phyloP scores from a whole-genome alignment of 2,329 filamentous ascomycete species.

The Alternaria panax region DNA sequence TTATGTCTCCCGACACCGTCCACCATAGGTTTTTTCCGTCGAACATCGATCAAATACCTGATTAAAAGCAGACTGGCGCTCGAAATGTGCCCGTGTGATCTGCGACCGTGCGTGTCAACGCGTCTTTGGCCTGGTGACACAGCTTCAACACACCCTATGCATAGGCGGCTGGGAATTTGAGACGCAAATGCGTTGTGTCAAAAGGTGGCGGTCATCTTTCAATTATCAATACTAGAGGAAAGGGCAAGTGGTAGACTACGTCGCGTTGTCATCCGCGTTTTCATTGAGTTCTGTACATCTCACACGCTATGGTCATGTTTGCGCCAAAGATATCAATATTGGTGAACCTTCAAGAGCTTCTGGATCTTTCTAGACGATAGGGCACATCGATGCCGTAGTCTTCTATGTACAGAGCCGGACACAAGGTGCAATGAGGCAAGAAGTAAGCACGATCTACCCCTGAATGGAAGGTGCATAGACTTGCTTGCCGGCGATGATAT shows the following conservation, averaged over 20 bases:
- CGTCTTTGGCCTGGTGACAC: not conserved
- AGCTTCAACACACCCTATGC: not conserved
- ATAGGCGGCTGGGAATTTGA: not conserved
- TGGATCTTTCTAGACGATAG: not conserved
- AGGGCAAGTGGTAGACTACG: not conserved
- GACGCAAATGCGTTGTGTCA: not conserved
- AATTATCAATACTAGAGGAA: not conserved
- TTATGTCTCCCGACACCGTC: not conserved
- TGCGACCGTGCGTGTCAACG: not conserved
- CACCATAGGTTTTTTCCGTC: not conserved
- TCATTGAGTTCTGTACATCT: not conserved
- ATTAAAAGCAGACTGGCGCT: not conserved
- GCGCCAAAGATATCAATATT: not conserved
- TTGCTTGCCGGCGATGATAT: not conserved
- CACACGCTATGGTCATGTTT: not conserved
- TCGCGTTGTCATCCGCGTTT: not conserved
- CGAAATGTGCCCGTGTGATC: not conserved
- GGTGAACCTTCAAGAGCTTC: not conserved
- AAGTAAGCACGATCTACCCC: slow-evolving; percentile 2
- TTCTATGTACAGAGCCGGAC: not conserved
- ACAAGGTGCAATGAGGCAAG: not conserved
- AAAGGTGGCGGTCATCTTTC: not conserved
- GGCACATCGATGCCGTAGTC: not conserved
- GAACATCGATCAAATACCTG: not conserved
- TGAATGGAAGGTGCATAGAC: slow-evolving; percentile 3